A percentile compares a stretch with the other conserved stretches of the same genome.
Evolutionary conservation across 495 filamentous ascomycete genomes (phyloP).

Genomic region (Tuber borchii): DNA sequence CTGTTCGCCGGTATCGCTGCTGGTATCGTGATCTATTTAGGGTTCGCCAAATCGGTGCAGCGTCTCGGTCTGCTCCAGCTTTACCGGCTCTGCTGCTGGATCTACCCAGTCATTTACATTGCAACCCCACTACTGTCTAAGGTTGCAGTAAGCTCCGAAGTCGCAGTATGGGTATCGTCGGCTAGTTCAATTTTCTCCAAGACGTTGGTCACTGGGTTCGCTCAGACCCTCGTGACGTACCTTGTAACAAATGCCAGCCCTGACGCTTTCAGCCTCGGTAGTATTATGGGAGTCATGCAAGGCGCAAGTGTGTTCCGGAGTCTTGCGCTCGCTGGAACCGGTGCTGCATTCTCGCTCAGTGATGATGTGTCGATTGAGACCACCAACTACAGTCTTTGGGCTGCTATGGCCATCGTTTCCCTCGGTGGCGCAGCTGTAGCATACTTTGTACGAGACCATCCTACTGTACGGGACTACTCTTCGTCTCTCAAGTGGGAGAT

Average conservation of each 20-base stretch:
- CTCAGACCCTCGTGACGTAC: conserved; percentile 45
- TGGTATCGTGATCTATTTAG: conserved; percentile 41
- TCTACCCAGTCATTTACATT: conserved; percentile 46
- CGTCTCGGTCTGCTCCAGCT: conserved; percentile 44
- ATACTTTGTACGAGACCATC: conserved; percentile 46
- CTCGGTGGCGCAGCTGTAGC: conserved; percentile 44
- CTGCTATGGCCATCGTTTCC: conserved; percentile 42
- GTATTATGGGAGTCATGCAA: conserved; percentile 48
- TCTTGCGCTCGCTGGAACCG: conserved; percentile 47
- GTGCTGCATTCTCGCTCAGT: conserved; percentile 45
- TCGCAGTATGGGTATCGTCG: conserved; percentile 40
- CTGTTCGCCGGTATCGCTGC: conserved; percentile 43
- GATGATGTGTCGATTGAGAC: conserved; percentile 43
- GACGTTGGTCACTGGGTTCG: conserved; percentile 43
- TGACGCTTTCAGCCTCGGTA: conserved; percentile 46
- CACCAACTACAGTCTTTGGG: conserved; percentile 46
- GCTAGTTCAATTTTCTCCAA: conserved; percentile 45
- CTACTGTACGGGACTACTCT: conserved; percentile 45
- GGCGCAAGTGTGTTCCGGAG: conserved; percentile 45
- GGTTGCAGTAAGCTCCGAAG: conserved; percentile 36
- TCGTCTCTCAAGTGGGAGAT: conserved; percentile 47
- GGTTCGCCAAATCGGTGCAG: conserved; percentile 40
- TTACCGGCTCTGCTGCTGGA: conserved; percentile 43
- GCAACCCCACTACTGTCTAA: conserved; percentile 43
- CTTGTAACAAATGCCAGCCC: conserved; percentile 48